A percentile compares a stretch with the other conserved stretches of the same genome.
Conservation (phyloP, 345 rosid species). For the Isatis tinctoria region DNA sequence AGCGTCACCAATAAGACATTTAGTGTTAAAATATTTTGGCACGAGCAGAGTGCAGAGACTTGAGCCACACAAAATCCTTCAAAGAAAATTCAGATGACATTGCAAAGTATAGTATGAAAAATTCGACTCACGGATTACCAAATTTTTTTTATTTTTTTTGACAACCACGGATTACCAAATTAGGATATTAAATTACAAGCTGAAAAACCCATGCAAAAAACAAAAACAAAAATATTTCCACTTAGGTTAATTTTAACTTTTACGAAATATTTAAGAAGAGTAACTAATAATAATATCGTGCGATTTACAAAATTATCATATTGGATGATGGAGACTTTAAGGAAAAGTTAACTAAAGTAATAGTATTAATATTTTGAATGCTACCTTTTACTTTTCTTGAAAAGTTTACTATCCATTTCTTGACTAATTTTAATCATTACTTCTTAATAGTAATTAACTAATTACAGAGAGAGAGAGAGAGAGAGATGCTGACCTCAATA, state of each 20-base stretch:
- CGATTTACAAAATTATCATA: background rate
- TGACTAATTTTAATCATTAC: slow-evolving; percentile 28
- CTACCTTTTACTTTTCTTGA: slow-evolving; percentile 5
- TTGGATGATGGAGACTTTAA: background rate
- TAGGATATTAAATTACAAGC: background rate
- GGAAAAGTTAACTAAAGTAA: slow-evolving; percentile 17
- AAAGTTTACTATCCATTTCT: slow-evolving; percentile 23
- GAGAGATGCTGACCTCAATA: slow-evolving; percentile 54
- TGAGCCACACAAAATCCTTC: background rate
- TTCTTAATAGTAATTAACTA: background rate
- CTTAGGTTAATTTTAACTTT: background rate
- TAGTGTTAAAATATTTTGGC: background rate
- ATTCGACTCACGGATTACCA: background rate
- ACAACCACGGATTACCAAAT: too few relatives aligned
- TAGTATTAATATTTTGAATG: background rate
- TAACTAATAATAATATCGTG: background rate
- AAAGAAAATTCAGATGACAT: background rate
- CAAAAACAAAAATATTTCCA: background rate
- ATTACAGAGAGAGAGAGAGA: background rate
- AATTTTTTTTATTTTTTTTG: too few relatives aligned
- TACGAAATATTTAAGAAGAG: background rate
- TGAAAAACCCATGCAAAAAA: background rate
- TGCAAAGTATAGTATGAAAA: background rate
- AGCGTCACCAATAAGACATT: slow-evolving; percentile 19
- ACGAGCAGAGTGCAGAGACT: background rate